These are phyloP conservation scores for Blastocystis sp. DNA, from an alignment of 352 stramenopile genomes.

Conservation along the genomic window DNA sequence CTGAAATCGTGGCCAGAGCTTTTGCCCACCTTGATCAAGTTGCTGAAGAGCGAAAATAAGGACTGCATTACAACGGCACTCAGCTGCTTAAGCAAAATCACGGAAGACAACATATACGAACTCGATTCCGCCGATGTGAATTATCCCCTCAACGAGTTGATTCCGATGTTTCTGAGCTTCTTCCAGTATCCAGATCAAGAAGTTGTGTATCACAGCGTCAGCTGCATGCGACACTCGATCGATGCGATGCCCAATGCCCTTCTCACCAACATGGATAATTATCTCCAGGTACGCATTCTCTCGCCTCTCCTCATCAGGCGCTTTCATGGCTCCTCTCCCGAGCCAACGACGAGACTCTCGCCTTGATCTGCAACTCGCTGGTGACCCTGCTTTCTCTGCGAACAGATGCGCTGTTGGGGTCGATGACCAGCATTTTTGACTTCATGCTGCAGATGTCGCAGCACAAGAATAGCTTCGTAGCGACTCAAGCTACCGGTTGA, in stretches of 20 bases:
- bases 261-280: constrained; percentile 46
- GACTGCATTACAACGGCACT: constrained; percentile 1
- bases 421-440: not conserved
- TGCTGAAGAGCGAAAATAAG: constrained; percentile 48
- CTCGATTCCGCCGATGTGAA: constrained; percentile 9
- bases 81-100: constrained; percentile 44
- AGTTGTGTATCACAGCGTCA: constrained; percentile 32
- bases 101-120: constrained; percentile 35
- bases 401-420: not conserved
- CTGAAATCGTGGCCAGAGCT: constrained; percentile 38
- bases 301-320: not conserved
- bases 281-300: not conserved
- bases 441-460: constrained; percentile 52
- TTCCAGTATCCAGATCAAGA: constrained; percentile 32
- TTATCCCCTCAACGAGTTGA: constrained; percentile 26
- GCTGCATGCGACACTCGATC: constrained; percentile 49
- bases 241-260: constrained; percentile 32
- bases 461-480: not conserved
- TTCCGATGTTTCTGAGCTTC: constrained; percentile 20
- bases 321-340: not conserved
- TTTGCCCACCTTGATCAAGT: not conserved
- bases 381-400: not conserved
- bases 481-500: constrained; percentile 28
- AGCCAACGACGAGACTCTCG: not conserved
- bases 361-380: constrained; percentile 25